phyloP scores from a whole-genome alignment of 2,329 filamentous ascomycete genomes.

The Thielaviopsis musarum region DNA sequence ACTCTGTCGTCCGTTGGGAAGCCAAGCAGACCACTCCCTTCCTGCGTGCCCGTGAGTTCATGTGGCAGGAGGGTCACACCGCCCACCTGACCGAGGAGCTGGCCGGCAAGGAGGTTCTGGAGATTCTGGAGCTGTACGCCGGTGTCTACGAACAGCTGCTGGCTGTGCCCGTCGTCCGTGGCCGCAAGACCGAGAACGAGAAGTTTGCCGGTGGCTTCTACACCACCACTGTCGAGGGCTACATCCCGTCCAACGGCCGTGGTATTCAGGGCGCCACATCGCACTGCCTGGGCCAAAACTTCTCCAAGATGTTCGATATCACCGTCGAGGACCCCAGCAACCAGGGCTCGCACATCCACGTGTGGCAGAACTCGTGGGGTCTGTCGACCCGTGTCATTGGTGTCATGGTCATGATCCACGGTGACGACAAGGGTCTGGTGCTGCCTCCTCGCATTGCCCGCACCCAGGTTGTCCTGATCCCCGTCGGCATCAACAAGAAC shows the following conservation, averaged over 20 bases:
- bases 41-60: slow-evolving; percentile 80
- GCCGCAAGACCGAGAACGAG: slow-evolving; percentile 91
- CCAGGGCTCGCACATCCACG: slow-evolving; percentile 63
- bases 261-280: slow-evolving; percentile 95
- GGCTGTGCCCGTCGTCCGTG: slow-evolving; percentile 86
- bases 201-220: slow-evolving; percentile 95
- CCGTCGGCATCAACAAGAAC: slow-evolving; percentile 84
- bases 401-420: slow-evolving; percentile 97
- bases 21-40: slow-evolving; percentile 86
- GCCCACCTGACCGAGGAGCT: slow-evolving; percentile 74
- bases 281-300: slow-evolving; percentile 92
- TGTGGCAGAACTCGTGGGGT: slow-evolving; percentile 99
- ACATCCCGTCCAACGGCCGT: slow-evolving; percentile 86
- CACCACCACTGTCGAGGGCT: slow-evolving; percentile 92
- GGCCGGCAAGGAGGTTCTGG: slow-evolving; percentile 70
- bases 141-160: slow-evolving; percentile 85
- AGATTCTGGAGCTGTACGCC: slow-evolving; percentile 89
- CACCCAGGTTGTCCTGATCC: slow-evolving; percentile 71
- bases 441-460: slow-evolving; percentile 82
- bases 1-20: slow-evolving; percentile 84
- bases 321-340: slow-evolving; percentile 82
- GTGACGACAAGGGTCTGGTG: slow-evolving; percentile 88
- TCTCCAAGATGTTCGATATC: slow-evolving; percentile 98
- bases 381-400: slow-evolving; percentile 93
- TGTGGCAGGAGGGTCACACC: slow-evolving; percentile 93